These are phyloP conservation scores for Pachysandra terminalis DNA, from an alignment of 164 flowering plant species.

Conservation along the genomic window DNA sequence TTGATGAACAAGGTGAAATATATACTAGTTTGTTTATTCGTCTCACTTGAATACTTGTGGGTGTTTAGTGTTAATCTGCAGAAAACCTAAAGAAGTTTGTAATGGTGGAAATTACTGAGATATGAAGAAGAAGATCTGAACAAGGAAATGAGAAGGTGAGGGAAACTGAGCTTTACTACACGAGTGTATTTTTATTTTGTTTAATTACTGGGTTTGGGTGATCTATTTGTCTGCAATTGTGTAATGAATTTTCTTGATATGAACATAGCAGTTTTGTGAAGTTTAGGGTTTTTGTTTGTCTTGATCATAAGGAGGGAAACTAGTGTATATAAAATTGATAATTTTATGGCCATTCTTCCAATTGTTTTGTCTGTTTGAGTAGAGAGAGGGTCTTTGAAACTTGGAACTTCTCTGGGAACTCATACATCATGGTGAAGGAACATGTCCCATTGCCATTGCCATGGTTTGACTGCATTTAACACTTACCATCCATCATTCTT, in stretches of 20 bases:
- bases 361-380: neutral
- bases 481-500: constrained; percentile 15
- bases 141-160: neutral
- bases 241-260: neutral
- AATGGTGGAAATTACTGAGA: neutral
- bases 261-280: neutral
- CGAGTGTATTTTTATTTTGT: no score
- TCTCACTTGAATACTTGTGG: neutral
- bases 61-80: neutral
- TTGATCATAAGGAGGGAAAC: neutral
- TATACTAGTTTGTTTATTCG: no score
- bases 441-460: constrained; percentile 19
- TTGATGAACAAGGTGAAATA: no score
- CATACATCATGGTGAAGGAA: constrained; percentile 6
- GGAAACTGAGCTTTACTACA: neutral
- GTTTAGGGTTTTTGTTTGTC: neutral
- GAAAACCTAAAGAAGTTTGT: neutral
- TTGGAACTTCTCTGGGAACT: no score
- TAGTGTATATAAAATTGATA: neutral
- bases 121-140: neutral
- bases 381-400: neutral
- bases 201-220: neutral
- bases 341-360: neutral
- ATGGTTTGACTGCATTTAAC: constrained; percentile 5
- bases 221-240: neutral